Percentiles rank a stretch among this genome's conserved stretches.
Evolutionary conservation across 305 asterid genomes (phyloP).

Genomic region (Solanum hybrid): DNA sequence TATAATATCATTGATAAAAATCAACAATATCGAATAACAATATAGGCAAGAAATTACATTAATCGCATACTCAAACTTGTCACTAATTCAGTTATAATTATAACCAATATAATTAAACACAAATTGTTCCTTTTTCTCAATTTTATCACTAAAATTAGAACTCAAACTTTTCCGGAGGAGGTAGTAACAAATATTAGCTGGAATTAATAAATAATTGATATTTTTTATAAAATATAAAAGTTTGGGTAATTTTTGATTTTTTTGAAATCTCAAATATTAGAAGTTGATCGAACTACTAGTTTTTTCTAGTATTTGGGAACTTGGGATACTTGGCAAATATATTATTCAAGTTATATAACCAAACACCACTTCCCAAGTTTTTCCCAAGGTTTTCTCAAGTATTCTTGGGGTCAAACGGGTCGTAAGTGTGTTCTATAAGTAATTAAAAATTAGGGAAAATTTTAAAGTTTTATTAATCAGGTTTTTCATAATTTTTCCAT

Average conservation of each 20-base stretch:
- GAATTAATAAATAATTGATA: not conserved
- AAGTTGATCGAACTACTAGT: not conserved
- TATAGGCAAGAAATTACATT: not conserved
- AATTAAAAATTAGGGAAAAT: not conserved
- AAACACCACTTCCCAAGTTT: too few relatives aligned
- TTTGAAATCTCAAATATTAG: too few relatives aligned
- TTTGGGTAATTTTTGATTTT: not conserved
- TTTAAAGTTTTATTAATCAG: too few relatives aligned
- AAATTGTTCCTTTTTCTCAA: not conserved
- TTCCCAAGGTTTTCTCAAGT: too few relatives aligned
- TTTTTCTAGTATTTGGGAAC: not conserved
- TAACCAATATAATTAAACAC: not conserved
- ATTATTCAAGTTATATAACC: too few relatives aligned
- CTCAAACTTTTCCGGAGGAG: not conserved
- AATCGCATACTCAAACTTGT: too few relatives aligned
- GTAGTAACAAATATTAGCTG: too few relatives aligned
- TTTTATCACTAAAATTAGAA: not conserved
- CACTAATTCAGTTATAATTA: not conserved
- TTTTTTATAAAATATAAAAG: too few relatives aligned
- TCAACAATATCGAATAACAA: too few relatives aligned
- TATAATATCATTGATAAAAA: not conserved
- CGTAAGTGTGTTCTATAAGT: not conserved
- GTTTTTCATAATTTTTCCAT: not conserved
- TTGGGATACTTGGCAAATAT: not conserved
- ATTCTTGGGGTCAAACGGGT: too few relatives aligned